Percentiles rank a stretch among this genome's conserved stretches.
Evolutionary conservation across 2,329 filamentous ascomycete genomes (phyloP).

Genomic region (Pseudocercospora fijiensis): DNA sequence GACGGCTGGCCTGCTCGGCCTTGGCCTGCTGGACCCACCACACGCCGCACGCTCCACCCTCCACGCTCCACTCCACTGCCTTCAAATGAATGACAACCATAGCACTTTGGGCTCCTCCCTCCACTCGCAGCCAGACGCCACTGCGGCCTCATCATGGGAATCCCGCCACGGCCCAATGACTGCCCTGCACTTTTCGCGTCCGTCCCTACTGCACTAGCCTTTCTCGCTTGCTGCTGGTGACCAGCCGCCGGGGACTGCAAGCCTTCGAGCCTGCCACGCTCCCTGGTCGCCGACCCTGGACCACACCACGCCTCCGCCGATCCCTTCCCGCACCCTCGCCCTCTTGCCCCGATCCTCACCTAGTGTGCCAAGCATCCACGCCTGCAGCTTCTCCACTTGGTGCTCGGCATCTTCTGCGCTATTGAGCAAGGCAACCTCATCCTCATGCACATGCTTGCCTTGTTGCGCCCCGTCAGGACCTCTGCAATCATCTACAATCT

Average conservation of each 20-base stretch:
- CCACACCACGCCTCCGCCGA: conserved; percentile 7
- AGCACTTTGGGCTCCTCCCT: conserved; percentile 1
- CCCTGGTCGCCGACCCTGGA: conserved; percentile 7
- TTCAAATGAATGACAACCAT: background rate
- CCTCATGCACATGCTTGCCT: background rate
- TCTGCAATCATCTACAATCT: conserved; percentile 4
- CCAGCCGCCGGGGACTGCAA: background rate
- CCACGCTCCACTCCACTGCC: background rate
- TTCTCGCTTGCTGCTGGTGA: background rate
- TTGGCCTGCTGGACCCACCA: too few relatives aligned
- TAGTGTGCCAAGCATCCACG: background rate
- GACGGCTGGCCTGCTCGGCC: too few relatives aligned
- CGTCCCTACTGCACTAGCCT: too few relatives aligned
- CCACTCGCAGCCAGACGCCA: background rate
- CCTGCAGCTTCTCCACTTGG: conserved; percentile 4
- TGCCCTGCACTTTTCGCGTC: background rate
- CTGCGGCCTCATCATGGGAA: background rate
- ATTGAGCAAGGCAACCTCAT: conserved; percentile 6
- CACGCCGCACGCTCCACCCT: too few relatives aligned
- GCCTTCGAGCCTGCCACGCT: conserved; percentile 4
- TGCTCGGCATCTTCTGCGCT: conserved; percentile 8
- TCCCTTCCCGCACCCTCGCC: background rate
- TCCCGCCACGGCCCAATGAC: conserved; percentile 1
- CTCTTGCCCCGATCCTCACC: background rate
- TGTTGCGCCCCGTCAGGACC: background rate